Conservation (phyloP, 2,329 filamentous ascomycete genomes). For the Ophiostoma triangulosporum region DNA sequence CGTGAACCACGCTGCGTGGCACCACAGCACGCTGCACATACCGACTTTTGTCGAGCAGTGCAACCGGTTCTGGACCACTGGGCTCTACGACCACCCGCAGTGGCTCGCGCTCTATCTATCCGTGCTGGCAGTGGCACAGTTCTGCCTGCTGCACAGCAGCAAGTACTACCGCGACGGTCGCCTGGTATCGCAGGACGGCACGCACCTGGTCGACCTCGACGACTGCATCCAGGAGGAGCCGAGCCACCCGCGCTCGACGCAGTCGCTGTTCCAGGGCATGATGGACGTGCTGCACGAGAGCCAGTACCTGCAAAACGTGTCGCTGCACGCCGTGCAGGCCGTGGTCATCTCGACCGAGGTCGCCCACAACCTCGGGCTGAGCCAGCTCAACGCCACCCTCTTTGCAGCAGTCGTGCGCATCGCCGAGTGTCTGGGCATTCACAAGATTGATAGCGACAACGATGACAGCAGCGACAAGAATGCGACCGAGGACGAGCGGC, state of each 20-base stretch:
- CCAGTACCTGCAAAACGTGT: slow-evolving; percentile 20
- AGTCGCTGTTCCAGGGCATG: slow-evolving; percentile 20
- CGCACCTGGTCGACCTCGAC: neutral
- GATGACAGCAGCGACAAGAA: slow-evolving; percentile 9
- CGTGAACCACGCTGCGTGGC: slow-evolving; percentile 16
- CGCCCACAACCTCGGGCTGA: slow-evolving; percentile 24
- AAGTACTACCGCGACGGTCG: slow-evolving; percentile 4
- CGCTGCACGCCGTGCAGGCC: slow-evolving; percentile 23
- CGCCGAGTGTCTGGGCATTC: slow-evolving; percentile 16
- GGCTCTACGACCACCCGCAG: slow-evolving; percentile 14
- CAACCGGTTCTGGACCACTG: slow-evolving; percentile 28
- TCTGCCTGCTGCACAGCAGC: slow-evolving; percentile 15
- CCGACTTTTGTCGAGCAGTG: slow-evolving; percentile 41
- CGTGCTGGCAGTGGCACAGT: slow-evolving; percentile 14
- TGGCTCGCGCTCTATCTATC: slow-evolving; percentile 19
- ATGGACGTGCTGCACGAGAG: slow-evolving; percentile 20
- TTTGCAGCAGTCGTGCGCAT: slow-evolving; percentile 24
- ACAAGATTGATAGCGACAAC: slow-evolving; percentile 11
- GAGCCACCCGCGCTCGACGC: slow-evolving; percentile 8
- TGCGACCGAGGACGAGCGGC: neutral
- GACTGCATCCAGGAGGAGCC: slow-evolving; percentile 2
- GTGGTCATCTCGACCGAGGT: slow-evolving; percentile 24
- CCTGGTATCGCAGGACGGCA: slow-evolving; percentile 1
- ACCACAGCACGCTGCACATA: slow-evolving; percentile 28
- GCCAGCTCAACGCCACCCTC: slow-evolving; percentile 20